Evolutionary conservation across 305 asterid species (phyloP).

Genomic region (Fraxinus ornus): DNA sequence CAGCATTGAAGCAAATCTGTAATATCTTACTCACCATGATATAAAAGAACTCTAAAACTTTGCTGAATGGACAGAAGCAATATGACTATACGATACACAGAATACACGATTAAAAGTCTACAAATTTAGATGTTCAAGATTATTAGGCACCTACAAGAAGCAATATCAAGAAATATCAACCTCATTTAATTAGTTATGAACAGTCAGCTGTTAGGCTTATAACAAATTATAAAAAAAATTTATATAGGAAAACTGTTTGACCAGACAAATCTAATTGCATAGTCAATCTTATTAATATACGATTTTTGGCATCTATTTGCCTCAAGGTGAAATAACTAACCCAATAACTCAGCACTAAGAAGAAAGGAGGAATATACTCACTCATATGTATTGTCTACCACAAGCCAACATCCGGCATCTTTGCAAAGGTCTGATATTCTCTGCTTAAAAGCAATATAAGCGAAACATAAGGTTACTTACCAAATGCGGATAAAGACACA

Average conservation of each 20-base stretch:
- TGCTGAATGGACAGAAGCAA: neutral
- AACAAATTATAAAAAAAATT: neutral
- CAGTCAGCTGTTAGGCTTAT: neutral
- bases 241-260: neutral
- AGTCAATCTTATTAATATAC: neutral
- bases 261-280: neutral
- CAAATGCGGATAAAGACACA: neutral
- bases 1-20: neutral
- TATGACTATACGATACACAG: neutral
- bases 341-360: neutral
- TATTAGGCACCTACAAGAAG: neutral
- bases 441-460: constrained; percentile 36
- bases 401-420: constrained; percentile 91
- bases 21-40: neutral
- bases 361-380: constrained; percentile 38
- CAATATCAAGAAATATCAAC: neutral
- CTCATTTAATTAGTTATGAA: neutral
- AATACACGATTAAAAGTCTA: neutral
- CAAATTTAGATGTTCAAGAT: neutral
- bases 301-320: neutral
- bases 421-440: constrained; percentile 83
- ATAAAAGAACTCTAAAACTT: neutral
- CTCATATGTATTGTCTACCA: constrained; percentile 93
- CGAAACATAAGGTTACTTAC: constrained; percentile 5
- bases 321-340: neutral